Evolutionary conservation across 169 alveolate genomes (phyloP), one percentile per base, ranked within the genome.

Genomic region (Neospora caninum): DNA sequence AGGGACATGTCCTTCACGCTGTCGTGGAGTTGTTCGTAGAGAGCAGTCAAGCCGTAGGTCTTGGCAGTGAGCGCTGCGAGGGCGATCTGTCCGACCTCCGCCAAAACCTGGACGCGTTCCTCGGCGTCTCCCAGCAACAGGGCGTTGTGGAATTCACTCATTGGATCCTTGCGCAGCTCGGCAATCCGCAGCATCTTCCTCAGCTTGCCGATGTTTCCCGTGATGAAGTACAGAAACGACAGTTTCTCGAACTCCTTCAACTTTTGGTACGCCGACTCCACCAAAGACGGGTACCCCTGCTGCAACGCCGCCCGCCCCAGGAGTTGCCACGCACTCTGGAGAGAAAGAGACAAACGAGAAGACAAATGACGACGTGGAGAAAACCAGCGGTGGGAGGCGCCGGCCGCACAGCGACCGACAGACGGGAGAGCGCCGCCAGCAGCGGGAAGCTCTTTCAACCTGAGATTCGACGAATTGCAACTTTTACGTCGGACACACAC

Each of bases 261-360:
- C 96, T 97, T 97, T 88, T 98, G 97, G 89, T 96, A 97, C 94
- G 98, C 97, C 95, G 97, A 96, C 97, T 98, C 99, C 78, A 98
- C 98, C 18, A 98, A 97, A 94, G 97, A 97, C 92, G 95, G 96
- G 92, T 96, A 96, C n/a, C 99, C 99, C 95, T 96, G 97, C 39
- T 97, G 96, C 92, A 96, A 58, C 43, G 98, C 98, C 83, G 97
- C 98, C 88, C 87, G 87, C 82, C 92, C 94, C 70, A 94, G 92
- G 54, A 82, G 43, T n/a, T 92, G 88, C 96, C 97, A 84, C 39
- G 93, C 94, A 7, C 86, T 88, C 96, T 95, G 58, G 43, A 80
- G 82, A 41, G 36, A 41, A 80, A 39, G 25, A 82, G 25, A 36
- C 45, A n/a, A 13, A n/a, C 84, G n/a, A 41, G 25, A 31, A 22